Percentiles rank a stretch among this genome's conserved stretches.
These are phyloP conservation scores for Schwanniomyces yamadae DNA, from an alignment of 805 yeast genomes.

Conservation along the genomic window DNA sequence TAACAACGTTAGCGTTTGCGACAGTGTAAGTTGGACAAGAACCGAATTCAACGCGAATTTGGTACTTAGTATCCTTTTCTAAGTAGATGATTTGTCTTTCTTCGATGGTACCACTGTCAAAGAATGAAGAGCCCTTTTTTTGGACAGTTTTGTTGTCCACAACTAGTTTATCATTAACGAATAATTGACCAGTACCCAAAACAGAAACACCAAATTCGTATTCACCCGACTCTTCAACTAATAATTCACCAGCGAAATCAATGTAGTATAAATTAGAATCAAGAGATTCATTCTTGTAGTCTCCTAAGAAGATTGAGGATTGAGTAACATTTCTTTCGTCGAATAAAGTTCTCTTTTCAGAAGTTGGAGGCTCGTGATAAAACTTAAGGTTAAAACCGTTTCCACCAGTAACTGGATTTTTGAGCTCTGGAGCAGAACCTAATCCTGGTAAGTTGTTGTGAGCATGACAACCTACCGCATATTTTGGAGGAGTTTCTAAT, in stretches of 20 bases:
- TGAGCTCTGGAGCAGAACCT: conserved; percentile 18
- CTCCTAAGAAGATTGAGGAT: conserved; percentile 19
- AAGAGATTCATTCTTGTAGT: conserved; percentile 17
- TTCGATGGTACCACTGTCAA: conserved; percentile 48
- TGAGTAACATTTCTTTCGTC: conserved; percentile 18
- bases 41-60: conserved; percentile 50
- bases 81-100: conserved; percentile 40
- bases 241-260: conserved; percentile 42
- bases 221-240: conserved; percentile 46
- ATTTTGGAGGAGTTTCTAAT: conserved; percentile 17
- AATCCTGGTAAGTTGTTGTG: conserved; percentile 29
- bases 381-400: conserved; percentile 24
- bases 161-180: conserved; percentile 49
- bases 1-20: conserved; percentile 6
- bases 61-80: conserved; percentile 45
- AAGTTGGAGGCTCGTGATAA: conserved; percentile 14
- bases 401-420: conserved; percentile 21
- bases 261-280: conserved; percentile 35
- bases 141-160: conserved; percentile 58
- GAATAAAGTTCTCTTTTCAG: conserved; percentile 7
- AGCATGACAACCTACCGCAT: conserved; percentile 31
- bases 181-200: conserved; percentile 56
- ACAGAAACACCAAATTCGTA: conserved; percentile 54
- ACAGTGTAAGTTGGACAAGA: conserved; percentile 27
- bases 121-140: conserved; percentile 47